Evolutionary conservation across 169 alveolate species (phyloP).

Genomic region (Cryptosporidium xiaoi): DNA sequence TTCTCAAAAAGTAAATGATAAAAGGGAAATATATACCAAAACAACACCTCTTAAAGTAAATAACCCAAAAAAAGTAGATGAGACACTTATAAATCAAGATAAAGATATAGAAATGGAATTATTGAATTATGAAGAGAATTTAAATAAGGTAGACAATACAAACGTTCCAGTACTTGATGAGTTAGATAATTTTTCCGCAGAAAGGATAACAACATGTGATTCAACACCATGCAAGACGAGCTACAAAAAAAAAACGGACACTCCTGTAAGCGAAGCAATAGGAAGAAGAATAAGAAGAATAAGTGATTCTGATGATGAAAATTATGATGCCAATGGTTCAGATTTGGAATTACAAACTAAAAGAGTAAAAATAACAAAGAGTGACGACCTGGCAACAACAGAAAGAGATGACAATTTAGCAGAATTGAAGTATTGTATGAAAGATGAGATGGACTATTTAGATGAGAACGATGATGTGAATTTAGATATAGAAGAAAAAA

Average conservation of each 20-base stretch:
- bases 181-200: conserved; percentile 56
- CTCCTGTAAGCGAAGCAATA: conserved; percentile 6
- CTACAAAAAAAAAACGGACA: neutral
- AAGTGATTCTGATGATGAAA: conserved; percentile 62
- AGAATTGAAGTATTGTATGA: neutral
- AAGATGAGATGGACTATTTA: neutral
- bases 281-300: conserved; percentile 76
- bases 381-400: neutral
- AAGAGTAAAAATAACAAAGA: neutral
- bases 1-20: conserved; percentile 24
- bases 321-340: neutral
- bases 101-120: conserved; percentile 35
- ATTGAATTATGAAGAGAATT: conserved; percentile 1
- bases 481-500: neutral
- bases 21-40: neutral
- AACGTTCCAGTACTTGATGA: neutral
- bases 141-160: neutral
- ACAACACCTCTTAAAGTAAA: conserved; percentile 21
- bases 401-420: neutral
- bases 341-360: conserved; percentile 21
- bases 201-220: conserved; percentile 66
- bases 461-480: neutral
- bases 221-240: conserved; percentile 39
- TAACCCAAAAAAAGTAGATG: neutral
- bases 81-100: conserved; percentile 27